Conservation (phyloP, 208 protist species). For the Angomonas desouzai region DNA sequence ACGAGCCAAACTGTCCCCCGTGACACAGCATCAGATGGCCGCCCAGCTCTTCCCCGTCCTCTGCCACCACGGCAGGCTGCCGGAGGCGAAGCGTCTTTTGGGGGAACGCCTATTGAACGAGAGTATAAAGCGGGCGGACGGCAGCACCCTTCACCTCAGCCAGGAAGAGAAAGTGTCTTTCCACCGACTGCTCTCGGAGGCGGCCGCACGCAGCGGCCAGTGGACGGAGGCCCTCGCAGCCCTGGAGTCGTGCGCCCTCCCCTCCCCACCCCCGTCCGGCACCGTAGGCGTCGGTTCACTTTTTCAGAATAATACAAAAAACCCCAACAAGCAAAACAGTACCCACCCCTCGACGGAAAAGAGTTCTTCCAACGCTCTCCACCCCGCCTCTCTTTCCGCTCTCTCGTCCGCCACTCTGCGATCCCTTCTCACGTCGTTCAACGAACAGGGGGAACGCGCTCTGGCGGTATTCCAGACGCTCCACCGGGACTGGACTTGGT, state of each 20-base stretch:
- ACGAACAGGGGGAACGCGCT: neutral
- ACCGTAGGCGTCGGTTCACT: slow-evolving; percentile 15
- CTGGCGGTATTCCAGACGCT: slow-evolving; percentile 5
- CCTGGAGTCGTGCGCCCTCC: neutral
- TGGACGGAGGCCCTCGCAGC: slow-evolving; percentile 29
- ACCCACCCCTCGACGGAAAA: neutral
- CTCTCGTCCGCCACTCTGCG: neutral
- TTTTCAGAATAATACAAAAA: slow-evolving; percentile 14
- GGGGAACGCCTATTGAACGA: slow-evolving; percentile 8
- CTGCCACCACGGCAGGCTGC: slow-evolving; percentile 35
- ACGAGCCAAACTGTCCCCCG: slow-evolving; percentile 36
- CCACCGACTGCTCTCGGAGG: slow-evolving; percentile 56
- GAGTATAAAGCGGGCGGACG: slow-evolving; percentile 4
- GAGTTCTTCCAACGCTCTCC: neutral
- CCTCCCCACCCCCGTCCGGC: neutral
- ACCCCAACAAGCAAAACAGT: neutral
- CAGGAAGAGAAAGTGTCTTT: slow-evolving; percentile 22
- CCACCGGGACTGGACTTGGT: slow-evolving; percentile 1
- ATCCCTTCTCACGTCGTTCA: neutral
- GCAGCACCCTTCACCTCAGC: slow-evolving; percentile 11
- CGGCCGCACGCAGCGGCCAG: slow-evolving; percentile 55
- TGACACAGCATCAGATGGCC: slow-evolving; percentile 68
- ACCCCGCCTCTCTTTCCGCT: neutral
- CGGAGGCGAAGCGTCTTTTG: slow-evolving; percentile 34
- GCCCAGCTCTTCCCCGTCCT: slow-evolving; percentile 55